Conservation (phyloP, 129 eudicot species). For the Mikania micrantha region DNA sequence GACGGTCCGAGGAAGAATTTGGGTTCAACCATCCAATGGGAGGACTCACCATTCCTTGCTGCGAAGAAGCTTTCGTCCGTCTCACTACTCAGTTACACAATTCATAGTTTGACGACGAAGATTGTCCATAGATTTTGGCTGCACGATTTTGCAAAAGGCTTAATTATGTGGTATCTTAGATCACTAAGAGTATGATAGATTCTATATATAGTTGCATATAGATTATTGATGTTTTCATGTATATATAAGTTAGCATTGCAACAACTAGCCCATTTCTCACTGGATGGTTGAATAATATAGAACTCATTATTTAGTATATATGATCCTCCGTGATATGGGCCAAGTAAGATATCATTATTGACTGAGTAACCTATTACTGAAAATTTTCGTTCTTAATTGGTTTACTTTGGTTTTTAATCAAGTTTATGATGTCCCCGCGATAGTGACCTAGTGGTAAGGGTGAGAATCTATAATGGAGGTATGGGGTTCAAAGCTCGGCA, state of each 20-base stretch:
- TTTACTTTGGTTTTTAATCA: too few species aligned
- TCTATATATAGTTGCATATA: neutral
- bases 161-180: neutral
- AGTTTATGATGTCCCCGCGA: too few species aligned
- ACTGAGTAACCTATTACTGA: too few species aligned
- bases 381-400: too few species aligned
- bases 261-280: neutral
- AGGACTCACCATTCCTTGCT: slow-evolving; percentile 47
- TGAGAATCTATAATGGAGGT: too few species aligned
- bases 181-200: neutral
- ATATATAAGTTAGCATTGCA: neutral
- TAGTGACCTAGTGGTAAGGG: too few species aligned
- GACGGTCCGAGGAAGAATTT: slow-evolving; percentile 42
- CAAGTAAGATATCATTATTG: too few species aligned
- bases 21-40: slow-evolving; percentile 48
- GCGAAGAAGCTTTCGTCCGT: slow-evolving; percentile 29
- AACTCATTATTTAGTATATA: too few species aligned
- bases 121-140: neutral
- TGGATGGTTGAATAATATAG: neutral
- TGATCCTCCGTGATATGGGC: too few species aligned
- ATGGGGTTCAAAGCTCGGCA: too few species aligned
- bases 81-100: slow-evolving; percentile 18
- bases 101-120: slow-evolving; percentile 5
- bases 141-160: neutral
- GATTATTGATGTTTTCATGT: neutral